These are phyloP conservation scores for Aureobasidium melanogenum DNA, from an alignment of 2,329 filamentous ascomycete species.

Conservation along the genomic window DNA sequence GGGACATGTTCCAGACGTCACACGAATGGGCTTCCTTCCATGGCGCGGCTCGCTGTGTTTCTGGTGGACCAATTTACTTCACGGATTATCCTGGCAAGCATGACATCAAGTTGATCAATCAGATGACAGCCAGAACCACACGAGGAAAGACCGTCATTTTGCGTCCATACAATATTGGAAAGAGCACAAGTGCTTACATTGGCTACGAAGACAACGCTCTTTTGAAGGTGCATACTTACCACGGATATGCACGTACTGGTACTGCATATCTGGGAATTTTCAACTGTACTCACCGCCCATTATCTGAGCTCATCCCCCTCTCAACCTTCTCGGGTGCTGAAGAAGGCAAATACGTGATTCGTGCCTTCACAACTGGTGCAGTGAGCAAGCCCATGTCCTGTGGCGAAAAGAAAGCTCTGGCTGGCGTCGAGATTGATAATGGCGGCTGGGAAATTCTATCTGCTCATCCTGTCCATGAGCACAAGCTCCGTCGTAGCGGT, in stretches of 20 bases:
- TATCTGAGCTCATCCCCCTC: conserved; percentile 63
- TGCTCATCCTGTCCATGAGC: conserved; percentile 56
- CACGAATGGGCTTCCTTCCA: conserved; percentile 72
- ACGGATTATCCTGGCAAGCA: conserved; percentile 83
- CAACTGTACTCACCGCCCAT: conserved; percentile 57
- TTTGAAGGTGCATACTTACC: conserved; percentile 71
- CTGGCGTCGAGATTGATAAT: conserved; percentile 54
- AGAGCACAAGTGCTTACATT: conserved; percentile 63
- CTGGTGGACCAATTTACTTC: conserved; percentile 88
- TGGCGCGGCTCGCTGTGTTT: conserved; percentile 80
- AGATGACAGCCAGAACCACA: conserved; percentile 74
- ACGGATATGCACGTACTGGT: conserved; percentile 58
- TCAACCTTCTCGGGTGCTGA: conserved; percentile 64
- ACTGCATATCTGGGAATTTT: conserved; percentile 76
- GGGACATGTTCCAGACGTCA: conserved; percentile 65
- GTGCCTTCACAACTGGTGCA: conserved; percentile 57
- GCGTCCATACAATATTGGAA: conserved; percentile 65
- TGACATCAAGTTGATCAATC: conserved; percentile 61
- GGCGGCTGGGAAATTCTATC: conserved; percentile 75
- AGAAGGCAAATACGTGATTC: conserved; percentile 58
- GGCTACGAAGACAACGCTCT: conserved; percentile 64
- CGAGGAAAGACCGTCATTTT: conserved; percentile 70
- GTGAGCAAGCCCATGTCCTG: conserved; percentile 46
- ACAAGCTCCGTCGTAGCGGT: conserved; percentile 38
- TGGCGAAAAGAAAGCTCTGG: conserved; percentile 36